These are phyloP conservation scores for Ophiocordyceps camponoti-saundersi DNA, from an alignment of 2,329 filamentous ascomycete genomes.

Conservation along the genomic window DNA sequence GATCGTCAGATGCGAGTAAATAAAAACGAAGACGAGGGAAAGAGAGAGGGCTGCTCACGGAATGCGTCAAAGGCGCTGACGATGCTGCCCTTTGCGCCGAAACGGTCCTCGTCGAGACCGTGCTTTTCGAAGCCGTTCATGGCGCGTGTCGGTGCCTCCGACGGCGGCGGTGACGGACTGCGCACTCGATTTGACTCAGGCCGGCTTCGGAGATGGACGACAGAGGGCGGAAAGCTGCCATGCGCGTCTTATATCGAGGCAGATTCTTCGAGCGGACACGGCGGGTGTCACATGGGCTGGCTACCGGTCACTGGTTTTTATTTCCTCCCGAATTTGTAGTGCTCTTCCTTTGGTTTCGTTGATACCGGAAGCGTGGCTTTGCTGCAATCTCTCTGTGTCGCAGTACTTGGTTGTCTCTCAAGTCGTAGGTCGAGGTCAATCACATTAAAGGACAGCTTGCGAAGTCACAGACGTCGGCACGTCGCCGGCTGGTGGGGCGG, in stretches of 20 bases:
- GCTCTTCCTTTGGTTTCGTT: background rate
- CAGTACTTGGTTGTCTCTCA: background rate
- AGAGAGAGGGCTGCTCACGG: constrained; percentile 15
- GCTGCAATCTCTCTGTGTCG: background rate
- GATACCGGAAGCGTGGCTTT: background rate
- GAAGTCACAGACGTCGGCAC: background rate
- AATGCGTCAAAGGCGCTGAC: constrained; percentile 93
- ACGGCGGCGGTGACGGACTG: background rate
- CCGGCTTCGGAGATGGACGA: background rate
- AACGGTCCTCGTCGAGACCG: constrained; percentile 55
- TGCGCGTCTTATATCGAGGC: background rate
- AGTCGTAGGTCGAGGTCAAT: background rate
- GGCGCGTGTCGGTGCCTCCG: background rate
- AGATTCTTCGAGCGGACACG: background rate
- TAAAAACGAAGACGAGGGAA: background rate
- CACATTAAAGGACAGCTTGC: background rate
- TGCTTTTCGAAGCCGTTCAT: constrained; percentile 71
- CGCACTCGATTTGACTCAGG: background rate
- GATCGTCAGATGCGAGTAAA: background rate
- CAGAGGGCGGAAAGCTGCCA: background rate
- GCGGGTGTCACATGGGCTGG: background rate
- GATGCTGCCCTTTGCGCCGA: constrained; percentile 54
- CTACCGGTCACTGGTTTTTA: background rate
- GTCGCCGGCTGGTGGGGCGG: background rate
- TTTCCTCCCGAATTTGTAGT: background rate